A percentile compares a stretch with the other conserved stretches of the same genome.
Conservation (phyloP, 2,329 filamentous ascomycete genomes). For the Juglanconis oblonga region DNA sequence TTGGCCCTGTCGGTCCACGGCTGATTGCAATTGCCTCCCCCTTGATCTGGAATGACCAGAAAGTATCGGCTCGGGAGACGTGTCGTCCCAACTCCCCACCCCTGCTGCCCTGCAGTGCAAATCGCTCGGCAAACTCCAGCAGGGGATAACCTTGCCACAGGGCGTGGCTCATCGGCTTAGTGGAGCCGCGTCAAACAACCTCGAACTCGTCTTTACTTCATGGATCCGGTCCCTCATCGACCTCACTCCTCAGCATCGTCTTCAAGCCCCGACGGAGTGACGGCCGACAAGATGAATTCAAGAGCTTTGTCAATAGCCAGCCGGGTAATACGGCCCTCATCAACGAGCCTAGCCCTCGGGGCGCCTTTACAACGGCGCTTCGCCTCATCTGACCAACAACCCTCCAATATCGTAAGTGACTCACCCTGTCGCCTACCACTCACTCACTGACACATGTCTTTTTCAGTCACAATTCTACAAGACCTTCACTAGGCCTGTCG, state of each 20-base stretch:
- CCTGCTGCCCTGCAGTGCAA: slow-evolving; percentile 4
- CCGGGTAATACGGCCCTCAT: slow-evolving; percentile 11
- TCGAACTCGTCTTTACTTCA: too few species aligned
- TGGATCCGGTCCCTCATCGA: not conserved
- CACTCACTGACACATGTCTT: slow-evolving; percentile 6
- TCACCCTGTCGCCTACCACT: not conserved
- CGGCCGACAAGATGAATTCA: slow-evolving; percentile 6
- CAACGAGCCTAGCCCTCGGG: not conserved
- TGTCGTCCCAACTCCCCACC: slow-evolving; percentile 10
- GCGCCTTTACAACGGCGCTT: slow-evolving; percentile 14
- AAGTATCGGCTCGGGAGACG: slow-evolving; percentile 14
- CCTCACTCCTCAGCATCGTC: too few species aligned
- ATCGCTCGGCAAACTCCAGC: not conserved
- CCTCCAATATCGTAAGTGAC: slow-evolving; percentile 14
- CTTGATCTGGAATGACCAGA: slow-evolving; percentile 8
- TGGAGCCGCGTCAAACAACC: too few species aligned
- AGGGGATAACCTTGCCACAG: not conserved
- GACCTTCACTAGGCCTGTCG: slow-evolving; percentile 68
- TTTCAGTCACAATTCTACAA: slow-evolving; percentile 68
- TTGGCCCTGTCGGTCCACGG: not conserved
- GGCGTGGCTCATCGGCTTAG: too few species aligned
- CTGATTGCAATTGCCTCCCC: not conserved
- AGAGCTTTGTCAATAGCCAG: slow-evolving; percentile 9
- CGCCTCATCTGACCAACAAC: slow-evolving; percentile 22
- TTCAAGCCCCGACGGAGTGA: not conserved